These are phyloP conservation scores for Teratosphaeria epicoccoides DNA, from an alignment of 2,329 filamentous ascomycete species.

Conservation along the genomic window DNA sequence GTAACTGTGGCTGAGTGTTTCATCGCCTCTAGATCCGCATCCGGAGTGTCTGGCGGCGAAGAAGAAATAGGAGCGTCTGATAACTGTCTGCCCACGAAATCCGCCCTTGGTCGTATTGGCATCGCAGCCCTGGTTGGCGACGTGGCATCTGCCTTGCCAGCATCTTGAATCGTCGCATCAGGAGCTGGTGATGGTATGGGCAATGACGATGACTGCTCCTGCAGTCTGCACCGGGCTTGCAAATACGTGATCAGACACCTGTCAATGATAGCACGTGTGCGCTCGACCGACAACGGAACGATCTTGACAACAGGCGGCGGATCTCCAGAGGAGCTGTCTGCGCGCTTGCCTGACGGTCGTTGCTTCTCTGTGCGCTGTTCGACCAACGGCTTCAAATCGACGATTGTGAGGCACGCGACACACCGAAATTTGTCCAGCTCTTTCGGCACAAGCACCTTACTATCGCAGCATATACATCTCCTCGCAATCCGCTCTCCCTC, in stretches of 20 bases:
- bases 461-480: constrained; percentile 77
- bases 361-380: constrained; percentile 10
- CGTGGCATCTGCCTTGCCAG: neutral
- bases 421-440: constrained; percentile 67
- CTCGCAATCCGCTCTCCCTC: constrained; percentile 57
- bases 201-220: constrained; percentile 3
- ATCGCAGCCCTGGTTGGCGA: constrained; percentile 2
- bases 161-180: neutral
- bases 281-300: constrained; percentile 47
- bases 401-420: constrained; percentile 73
- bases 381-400: constrained; percentile 49
- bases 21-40: neutral
- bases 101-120: neutral
- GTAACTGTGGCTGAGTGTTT: constrained; percentile 15
- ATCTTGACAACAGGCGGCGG: constrained; percentile 10
- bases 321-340: constrained; percentile 3
- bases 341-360: constrained; percentile 2
- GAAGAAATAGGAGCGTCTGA: constrained; percentile 15
- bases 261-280: constrained; percentile 49
- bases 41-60: constrained; percentile 15
- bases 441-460: constrained; percentile 67
- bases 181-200: neutral
- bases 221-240: constrained; percentile 18
- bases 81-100: constrained; percentile 6
- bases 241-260: constrained; percentile 44